Percentiles rank a stretch among this genome's conserved stretches.
Evolutionary conservation across 2,329 filamentous ascomycete species (phyloP).

Genomic region (Trichoderma koningii): DNA sequence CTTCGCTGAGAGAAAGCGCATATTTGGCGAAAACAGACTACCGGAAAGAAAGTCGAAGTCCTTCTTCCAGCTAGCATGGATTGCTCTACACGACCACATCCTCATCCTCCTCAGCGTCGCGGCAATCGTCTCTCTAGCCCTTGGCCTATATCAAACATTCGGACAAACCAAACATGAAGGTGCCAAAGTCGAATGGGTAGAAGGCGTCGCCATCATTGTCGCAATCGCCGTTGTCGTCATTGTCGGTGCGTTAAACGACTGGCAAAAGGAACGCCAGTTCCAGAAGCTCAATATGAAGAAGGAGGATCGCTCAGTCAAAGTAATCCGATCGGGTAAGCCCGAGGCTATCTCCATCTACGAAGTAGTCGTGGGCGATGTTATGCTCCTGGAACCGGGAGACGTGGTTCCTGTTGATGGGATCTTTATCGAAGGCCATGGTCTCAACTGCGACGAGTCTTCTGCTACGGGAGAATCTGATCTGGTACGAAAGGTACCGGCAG

Average conservation of each 20-base stretch:
- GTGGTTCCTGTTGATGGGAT: constrained; percentile 71
- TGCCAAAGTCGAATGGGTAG: constrained; percentile 63
- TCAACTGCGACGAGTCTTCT: constrained; percentile 71
- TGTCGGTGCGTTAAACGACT: constrained; percentile 66
- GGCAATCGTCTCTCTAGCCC: constrained; percentile 64
- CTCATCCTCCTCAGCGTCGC: constrained; percentile 67
- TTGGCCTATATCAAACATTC: constrained; percentile 69
- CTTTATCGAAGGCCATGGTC: constrained; percentile 57
- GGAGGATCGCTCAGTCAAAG: constrained; percentile 65
- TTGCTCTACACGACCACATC: constrained; percentile 62
- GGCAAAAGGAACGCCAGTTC: constrained; percentile 68
- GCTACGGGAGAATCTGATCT: constrained; percentile 74
- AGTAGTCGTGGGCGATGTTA: constrained; percentile 68
- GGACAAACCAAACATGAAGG: constrained; percentile 45
- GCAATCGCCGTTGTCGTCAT: constrained; percentile 56
- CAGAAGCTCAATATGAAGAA: constrained; percentile 63
- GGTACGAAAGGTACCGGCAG: constrained; percentile 65
- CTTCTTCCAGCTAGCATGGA: constrained; percentile 73
- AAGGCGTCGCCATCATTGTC: constrained; percentile 61
- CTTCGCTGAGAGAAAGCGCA: constrained; percentile 62
- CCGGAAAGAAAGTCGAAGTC: constrained; percentile 74
- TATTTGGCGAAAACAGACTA: constrained; percentile 71
- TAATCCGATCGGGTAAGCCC: constrained; percentile 66
- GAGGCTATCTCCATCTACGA: constrained; percentile 66
- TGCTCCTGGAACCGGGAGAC: constrained; percentile 70